phyloP scores from a whole-genome alignment of 2,329 filamentous ascomycete genomes.

The Chrysoporthe deuterocubensis region DNA sequence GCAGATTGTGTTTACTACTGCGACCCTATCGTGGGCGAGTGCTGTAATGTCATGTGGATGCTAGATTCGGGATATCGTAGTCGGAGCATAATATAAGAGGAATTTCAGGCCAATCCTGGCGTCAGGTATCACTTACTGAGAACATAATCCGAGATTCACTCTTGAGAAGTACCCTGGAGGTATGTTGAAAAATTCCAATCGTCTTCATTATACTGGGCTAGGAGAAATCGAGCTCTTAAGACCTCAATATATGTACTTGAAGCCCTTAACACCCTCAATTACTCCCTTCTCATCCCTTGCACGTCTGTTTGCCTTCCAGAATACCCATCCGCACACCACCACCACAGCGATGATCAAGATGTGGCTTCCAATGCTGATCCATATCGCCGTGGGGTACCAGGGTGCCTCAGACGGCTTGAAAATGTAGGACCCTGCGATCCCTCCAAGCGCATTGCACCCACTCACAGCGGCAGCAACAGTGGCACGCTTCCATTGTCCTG shows the following conservation, averaged over 20 bases:
- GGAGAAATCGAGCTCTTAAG: neutral
- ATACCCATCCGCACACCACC: conserved; percentile 15
- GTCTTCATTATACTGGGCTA: neutral
- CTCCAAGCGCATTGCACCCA: conserved; percentile 29
- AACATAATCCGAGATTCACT: too few species aligned
- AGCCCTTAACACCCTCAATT: conserved; percentile 28
- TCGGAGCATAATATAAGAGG: too few species aligned
- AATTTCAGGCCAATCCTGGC: too few species aligned
- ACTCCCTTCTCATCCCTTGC: conserved; percentile 17
- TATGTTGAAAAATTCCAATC: neutral
- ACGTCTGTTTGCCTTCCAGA: conserved; percentile 26
- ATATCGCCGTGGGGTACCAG: conserved; percentile 27
- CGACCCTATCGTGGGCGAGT: too few species aligned
- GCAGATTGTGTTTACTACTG: too few species aligned
- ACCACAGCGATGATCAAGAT: conserved; percentile 26
- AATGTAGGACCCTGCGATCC: conserved; percentile 29
- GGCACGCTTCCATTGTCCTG: conserved; percentile 29
- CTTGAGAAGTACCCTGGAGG: too few species aligned
- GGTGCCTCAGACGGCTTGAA: conserved; percentile 23
- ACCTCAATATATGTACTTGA: conserved; percentile 26
- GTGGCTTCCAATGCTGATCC: conserved; percentile 28
- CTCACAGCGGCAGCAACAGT: conserved; percentile 27
- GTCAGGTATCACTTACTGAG: too few species aligned
- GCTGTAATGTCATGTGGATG: too few species aligned
- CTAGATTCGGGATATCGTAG: too few species aligned